A percentile compares a stretch with the other conserved stretches of the same genome.
These are phyloP conservation scores for Sextonia rubra DNA, from an alignment of 164 flowering plant species.

Conservation along the genomic window DNA sequence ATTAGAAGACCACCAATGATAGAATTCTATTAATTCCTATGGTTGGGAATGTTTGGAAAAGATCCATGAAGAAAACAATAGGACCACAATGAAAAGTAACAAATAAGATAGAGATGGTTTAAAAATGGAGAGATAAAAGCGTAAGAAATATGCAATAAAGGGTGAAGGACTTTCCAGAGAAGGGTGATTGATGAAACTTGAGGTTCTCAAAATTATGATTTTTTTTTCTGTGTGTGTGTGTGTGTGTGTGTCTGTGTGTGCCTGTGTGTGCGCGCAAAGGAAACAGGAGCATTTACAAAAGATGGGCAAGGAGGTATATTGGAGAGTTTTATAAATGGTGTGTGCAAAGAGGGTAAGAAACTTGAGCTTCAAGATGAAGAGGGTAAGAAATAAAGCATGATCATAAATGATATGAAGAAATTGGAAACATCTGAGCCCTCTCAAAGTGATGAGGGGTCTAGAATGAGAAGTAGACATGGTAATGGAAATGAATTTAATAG, in stretches of 20 bases:
- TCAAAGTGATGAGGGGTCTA: slow-evolving; percentile 7
- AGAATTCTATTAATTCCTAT: no score
- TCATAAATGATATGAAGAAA: slow-evolving; percentile 18
- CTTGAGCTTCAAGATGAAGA: slow-evolving; percentile 8
- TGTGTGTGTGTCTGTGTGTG: no score
- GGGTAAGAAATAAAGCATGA: slow-evolving; percentile 1
- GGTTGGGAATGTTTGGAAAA: no score
- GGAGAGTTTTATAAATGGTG: neutral
- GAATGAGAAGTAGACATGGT: slow-evolving; percentile 15
- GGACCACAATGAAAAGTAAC: neutral
- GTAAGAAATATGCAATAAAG: slow-evolving; percentile 3
- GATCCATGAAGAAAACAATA: no score
- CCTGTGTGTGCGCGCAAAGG: slow-evolving; percentile 1
- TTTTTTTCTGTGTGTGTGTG: no score
- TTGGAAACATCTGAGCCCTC: slow-evolving; percentile 15
- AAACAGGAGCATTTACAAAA: neutral
- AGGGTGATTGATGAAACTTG: neutral
- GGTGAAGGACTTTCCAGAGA: neutral
- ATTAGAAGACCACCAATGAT: neutral
- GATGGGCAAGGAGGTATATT: neutral
- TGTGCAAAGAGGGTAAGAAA: neutral
- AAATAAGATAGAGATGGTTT: slow-evolving; percentile 5
- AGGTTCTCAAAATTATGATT: neutral
- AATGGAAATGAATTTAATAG: slow-evolving; percentile 16
- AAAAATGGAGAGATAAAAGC: slow-evolving; percentile 2